Percentiles rank a stretch among this genome's conserved stretches.
Conservation (phyloP, 2,329 filamentous ascomycete genomes). For the Polytolypa hystricis region DNA sequence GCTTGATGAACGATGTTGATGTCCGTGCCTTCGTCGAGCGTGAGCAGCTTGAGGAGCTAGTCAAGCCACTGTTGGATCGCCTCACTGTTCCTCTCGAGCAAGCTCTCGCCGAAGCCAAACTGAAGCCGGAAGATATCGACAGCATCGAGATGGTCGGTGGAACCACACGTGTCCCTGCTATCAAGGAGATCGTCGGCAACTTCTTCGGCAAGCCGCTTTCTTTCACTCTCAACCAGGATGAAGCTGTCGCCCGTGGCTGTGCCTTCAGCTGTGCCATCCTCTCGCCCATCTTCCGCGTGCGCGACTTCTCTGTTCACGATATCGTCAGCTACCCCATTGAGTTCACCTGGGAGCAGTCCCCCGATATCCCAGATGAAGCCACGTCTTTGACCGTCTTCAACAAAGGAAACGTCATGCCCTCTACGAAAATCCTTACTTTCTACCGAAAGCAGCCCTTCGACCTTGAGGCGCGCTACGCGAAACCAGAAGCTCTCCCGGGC, state of each 20-base stretch:
- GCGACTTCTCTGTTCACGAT: slow-evolving; percentile 95
- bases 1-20: slow-evolving; percentile 95
- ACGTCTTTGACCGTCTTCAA: slow-evolving; percentile 96
- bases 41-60: slow-evolving; percentile 84
- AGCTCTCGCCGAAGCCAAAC: slow-evolving; percentile 84
- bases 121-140: slow-evolving; percentile 87
- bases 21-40: slow-evolving; percentile 81
- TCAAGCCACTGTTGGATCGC: slow-evolving; percentile 70
- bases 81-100: slow-evolving; percentile 69
- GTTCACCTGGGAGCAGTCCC: slow-evolving; percentile 97
- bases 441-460: slow-evolving; percentile 98
- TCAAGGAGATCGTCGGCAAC: slow-evolving; percentile 79
- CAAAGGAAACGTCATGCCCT: slow-evolving; percentile 92
- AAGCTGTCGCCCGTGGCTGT: slow-evolving; percentile 89
- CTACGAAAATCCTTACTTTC: slow-evolving; percentile 98
- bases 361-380: slow-evolving; percentile 96
- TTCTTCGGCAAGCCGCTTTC: slow-evolving; percentile 92
- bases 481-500: slow-evolving; percentile 75
- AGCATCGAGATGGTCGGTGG: slow-evolving; percentile 87
- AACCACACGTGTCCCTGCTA: slow-evolving; percentile 79
- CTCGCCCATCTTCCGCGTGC: slow-evolving; percentile 94
- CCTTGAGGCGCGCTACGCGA: slow-evolving; percentile 85
- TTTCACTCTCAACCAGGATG: slow-evolving; percentile 96
- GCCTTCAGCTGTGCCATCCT: slow-evolving; percentile 97
- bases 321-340: slow-evolving; percentile 97